phyloP scores from a whole-genome alignment of 73 alveolate genomes.

The Paraurostyla sp. region DNA sequence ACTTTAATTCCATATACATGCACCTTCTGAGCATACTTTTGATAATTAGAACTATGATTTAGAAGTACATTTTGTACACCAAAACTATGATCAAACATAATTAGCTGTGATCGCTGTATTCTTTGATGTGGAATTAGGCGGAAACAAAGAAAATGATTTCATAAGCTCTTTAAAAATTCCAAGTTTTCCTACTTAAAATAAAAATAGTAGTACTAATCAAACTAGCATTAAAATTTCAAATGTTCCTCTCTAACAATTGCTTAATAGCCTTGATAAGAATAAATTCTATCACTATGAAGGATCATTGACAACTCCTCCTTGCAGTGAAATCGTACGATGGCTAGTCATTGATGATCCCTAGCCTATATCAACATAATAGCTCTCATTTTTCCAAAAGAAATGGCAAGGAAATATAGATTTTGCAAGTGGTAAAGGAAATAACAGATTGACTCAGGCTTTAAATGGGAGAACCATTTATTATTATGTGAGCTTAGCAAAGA shows the following conservation, averaged over 20 bases:
- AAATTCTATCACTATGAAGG: constrained; percentile 79
- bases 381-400: constrained; percentile 57
- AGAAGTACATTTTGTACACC: constrained; percentile 90
- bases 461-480: constrained; percentile 72
- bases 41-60: constrained; percentile 80
- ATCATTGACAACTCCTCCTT: constrained; percentile 83
- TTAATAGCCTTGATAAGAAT: neutral
- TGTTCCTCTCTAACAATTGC: neutral
- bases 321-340: constrained; percentile 78
- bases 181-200: neutral
- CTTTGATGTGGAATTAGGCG: constrained; percentile 16
- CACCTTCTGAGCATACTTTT: constrained; percentile 90
- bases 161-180: neutral
- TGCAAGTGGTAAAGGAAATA: constrained; percentile 79
- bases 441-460: constrained; percentile 67
- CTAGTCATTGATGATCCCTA: constrained; percentile 64
- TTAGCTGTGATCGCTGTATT: neutral
- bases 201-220: neutral
- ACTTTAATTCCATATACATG: constrained; percentile 87
- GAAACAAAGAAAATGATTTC: neutral
- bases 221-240: neutral
- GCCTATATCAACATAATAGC: constrained; percentile 67
- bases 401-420: constrained; percentile 34
- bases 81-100: neutral
- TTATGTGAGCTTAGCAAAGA: neutral